A percentile compares a stretch with the other conserved stretches of the same genome.
These are phyloP conservation scores for Leptographium flavum DNA, from an alignment of 2,329 filamentous ascomycete genomes.

Conservation along the genomic window DNA sequence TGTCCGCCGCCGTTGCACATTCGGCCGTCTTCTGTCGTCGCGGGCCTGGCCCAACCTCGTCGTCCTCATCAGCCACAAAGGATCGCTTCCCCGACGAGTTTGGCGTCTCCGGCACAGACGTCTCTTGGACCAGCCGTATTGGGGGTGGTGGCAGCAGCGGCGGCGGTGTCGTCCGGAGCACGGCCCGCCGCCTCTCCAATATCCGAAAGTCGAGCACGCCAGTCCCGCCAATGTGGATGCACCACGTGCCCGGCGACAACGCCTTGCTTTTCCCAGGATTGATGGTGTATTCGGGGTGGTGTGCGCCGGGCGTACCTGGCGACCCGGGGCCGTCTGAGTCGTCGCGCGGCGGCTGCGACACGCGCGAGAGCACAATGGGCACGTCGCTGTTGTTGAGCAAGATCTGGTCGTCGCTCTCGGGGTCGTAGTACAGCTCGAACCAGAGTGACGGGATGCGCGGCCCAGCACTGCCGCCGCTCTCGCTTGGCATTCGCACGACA, in stretches of 20 bases:
- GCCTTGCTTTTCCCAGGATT: conserved; percentile 29
- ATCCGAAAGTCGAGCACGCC: conserved; percentile 44
- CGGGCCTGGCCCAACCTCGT: conserved; percentile 18
- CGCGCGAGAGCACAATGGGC: conserved; percentile 33
- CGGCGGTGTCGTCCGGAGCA: conserved; percentile 15
- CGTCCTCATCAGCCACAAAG: conserved; percentile 28
- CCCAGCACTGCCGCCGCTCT: conserved; percentile 18
- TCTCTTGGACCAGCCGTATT: background rate
- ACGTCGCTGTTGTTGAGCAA: conserved; percentile 40
- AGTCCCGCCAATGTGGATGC: conserved; percentile 33
- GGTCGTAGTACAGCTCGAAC: conserved; percentile 47
- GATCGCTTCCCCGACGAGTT: conserved; percentile 38
- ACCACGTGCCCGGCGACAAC: conserved; percentile 40
- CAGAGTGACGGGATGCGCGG: conserved; percentile 33
- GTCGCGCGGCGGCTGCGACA: conserved; percentile 25
- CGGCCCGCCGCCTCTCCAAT: conserved; percentile 31
- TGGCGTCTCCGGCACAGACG: conserved; percentile 15
- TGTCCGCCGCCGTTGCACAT: conserved; percentile 15
- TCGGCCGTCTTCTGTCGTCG: conserved; percentile 21
- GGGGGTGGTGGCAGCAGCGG: too few species aligned
- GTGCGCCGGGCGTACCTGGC: background rate
- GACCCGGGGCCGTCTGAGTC: conserved; percentile 12
- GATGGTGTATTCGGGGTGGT: conserved; percentile 17
- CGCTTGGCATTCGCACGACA: conserved; percentile 38
- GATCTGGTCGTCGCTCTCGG: conserved; percentile 42